phyloP scores from a whole-genome alignment of 2,329 filamentous ascomycete species.

The Colletotrichum orbiculare region DNA sequence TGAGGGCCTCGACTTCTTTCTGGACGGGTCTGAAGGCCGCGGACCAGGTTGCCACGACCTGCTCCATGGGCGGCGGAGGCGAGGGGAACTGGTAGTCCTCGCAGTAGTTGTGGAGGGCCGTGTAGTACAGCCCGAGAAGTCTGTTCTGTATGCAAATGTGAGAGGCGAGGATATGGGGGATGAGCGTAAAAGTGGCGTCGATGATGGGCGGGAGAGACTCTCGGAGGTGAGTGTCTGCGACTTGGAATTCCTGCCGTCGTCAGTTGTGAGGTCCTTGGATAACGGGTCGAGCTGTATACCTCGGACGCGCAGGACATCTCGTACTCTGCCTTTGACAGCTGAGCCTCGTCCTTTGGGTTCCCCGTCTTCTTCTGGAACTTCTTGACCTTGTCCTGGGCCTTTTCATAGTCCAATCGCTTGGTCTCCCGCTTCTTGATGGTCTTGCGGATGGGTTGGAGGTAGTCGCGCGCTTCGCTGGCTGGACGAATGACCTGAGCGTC shows the following conservation, averaged over 20 bases:
- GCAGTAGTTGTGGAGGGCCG: conserved; percentile 78
- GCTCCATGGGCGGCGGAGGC: conserved; percentile 77
- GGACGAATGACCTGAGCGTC: conserved; percentile 77
- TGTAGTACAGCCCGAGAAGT: conserved; percentile 82
- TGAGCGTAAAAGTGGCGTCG: conserved; percentile 75
- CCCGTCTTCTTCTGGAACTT: conserved; percentile 76
- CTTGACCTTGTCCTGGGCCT: conserved; percentile 77
- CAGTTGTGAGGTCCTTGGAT: neutral
- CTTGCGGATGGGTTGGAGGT: conserved; percentile 79
- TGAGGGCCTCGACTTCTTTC: conserved; percentile 73
- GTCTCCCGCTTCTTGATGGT: conserved; percentile 88
- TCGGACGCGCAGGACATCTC: conserved; percentile 75
- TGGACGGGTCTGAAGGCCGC: conserved; percentile 71
- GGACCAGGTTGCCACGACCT: conserved; percentile 76
- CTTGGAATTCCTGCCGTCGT: conserved; percentile 71
- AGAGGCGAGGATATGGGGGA: conserved; percentile 75
- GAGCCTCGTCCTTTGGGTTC: conserved; percentile 78
- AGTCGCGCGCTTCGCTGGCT: conserved; percentile 75
- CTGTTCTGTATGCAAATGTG: conserved; percentile 83
- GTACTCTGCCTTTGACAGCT: conserved; percentile 76
- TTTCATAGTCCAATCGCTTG: conserved; percentile 84
- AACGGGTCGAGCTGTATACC: conserved; percentile 49
- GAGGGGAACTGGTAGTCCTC: conserved; percentile 75
- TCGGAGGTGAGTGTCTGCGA: conserved; percentile 79
- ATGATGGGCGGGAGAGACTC: conserved; percentile 78